phyloP scores from a whole-genome alignment of 805 yeast species.

The Yarrowia sp. region DNA sequence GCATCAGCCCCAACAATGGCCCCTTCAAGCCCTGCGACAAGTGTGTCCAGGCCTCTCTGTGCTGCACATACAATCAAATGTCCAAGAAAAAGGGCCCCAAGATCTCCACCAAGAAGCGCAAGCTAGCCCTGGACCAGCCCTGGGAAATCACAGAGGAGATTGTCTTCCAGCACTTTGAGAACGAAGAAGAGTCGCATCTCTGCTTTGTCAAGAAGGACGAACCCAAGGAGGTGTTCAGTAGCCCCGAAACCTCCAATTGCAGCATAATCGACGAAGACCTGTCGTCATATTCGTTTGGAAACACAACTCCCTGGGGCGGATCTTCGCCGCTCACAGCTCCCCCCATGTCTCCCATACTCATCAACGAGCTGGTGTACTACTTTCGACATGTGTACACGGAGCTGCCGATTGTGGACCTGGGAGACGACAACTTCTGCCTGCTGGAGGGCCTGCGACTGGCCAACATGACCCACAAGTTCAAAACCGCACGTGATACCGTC shows the following conservation, averaged over 20 bases:
- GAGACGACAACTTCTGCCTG: constrained; percentile 6
- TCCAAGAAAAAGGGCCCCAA: constrained; percentile 34
- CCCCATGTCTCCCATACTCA: constrained; percentile 29
- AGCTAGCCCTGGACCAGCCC: constrained; percentile 35
- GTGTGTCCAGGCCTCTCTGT: constrained; percentile 29
- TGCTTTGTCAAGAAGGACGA: constrained; percentile 29
- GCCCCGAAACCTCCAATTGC: constrained; percentile 32
- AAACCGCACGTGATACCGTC: constrained; percentile 22
- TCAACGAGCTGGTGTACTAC: constrained; percentile 13
- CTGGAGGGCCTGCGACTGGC: constrained; percentile 22
- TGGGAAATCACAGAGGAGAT: constrained; percentile 33
- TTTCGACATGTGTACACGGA: constrained; percentile 25
- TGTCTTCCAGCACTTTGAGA: constrained; percentile 34
- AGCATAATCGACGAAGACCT: constrained; percentile 26
- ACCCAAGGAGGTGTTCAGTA: constrained; percentile 20
- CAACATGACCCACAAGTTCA: constrained; percentile 34
- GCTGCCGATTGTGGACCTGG: constrained; percentile 19
- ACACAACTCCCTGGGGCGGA: constrained; percentile 29
- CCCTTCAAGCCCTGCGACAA: constrained; percentile 33
- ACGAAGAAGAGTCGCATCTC: constrained; percentile 33
- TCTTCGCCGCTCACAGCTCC: constrained; percentile 13
- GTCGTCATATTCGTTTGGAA: constrained; percentile 14
- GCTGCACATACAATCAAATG: constrained; percentile 33
- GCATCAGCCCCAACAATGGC: constrained; percentile 20
- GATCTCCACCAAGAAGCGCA: constrained; percentile 27